These are phyloP conservation scores for Diaporthe citriasiana DNA, from an alignment of 2,329 filamentous ascomycete species.

Conservation along the genomic window DNA sequence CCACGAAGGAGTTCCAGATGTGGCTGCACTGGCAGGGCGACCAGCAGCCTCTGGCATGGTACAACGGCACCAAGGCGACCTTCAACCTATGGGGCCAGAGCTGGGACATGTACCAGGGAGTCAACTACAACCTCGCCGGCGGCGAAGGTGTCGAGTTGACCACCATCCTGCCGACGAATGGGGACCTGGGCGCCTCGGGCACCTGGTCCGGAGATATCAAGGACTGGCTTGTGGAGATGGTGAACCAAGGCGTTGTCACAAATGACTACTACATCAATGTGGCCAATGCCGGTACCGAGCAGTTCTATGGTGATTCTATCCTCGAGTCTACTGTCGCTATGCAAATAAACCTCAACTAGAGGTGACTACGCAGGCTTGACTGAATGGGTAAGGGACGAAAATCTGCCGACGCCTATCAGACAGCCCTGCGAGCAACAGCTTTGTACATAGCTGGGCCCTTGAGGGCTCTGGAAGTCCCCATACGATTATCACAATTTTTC, in stretches of 20 bases:
- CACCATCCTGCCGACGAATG: constrained; percentile 15
- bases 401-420: background rate
- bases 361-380: background rate
- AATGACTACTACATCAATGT: constrained; percentile 36
- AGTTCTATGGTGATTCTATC: constrained; percentile 37
- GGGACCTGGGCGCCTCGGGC: constrained; percentile 29
- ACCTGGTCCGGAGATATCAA: constrained; percentile 34
- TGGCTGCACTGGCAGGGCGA: constrained; percentile 38
- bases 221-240: constrained; percentile 37
- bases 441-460: background rate
- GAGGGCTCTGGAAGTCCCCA: background rate
- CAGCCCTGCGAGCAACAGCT: too few species aligned
- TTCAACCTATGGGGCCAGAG: constrained; percentile 34
- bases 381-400: background rate
- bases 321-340: constrained; percentile 30
- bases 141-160: constrained; percentile 34
- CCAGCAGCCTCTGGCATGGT: constrained; percentile 35
- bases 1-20: constrained; percentile 37
- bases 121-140: constrained; percentile 36
- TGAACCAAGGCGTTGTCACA: constrained; percentile 30
- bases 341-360: constrained; percentile 27
- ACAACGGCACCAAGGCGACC: constrained; percentile 37
- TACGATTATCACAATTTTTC: background rate
- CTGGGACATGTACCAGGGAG: constrained; percentile 37
- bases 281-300: constrained; percentile 37